Percentiles rank a stretch among this genome's conserved stretches.
Evolutionary conservation across 1,284 basidiomycete species (phyloP).

Genomic region (Pseudozyma sp.): DNA sequence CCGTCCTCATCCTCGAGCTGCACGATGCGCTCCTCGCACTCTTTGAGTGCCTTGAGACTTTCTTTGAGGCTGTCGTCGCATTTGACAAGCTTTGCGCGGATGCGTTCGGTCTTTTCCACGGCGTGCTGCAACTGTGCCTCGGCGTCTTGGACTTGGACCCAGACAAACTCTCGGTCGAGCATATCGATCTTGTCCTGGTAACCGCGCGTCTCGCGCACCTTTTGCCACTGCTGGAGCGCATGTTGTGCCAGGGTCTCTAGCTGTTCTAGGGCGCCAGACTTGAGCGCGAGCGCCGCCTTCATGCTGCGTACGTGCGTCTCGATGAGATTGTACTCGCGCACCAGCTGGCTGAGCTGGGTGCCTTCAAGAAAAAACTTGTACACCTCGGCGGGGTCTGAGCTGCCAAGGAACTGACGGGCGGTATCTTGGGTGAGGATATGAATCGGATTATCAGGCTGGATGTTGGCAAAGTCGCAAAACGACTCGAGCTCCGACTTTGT

Average conservation of each 20-base stretch:
- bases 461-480: conserved; percentile 94
- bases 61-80: conserved; percentile 38
- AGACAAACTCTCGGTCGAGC: conserved; percentile 84
- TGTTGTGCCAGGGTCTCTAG: conserved; percentile 76
- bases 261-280: conserved; percentile 79
- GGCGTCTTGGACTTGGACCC: conserved; percentile 85
- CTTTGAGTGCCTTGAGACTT: conserved; percentile 26
- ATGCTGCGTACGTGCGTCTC: conserved; percentile 68
- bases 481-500: conserved; percentile 86
- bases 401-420: conserved; percentile 85
- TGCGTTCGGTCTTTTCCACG: conserved; percentile 40
- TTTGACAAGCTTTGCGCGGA: conserved; percentile 36
- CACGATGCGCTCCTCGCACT: conserved; percentile 38
- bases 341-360: conserved; percentile 88
- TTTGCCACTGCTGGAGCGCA: conserved; percentile 76
- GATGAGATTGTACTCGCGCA: conserved; percentile 84
- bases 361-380: conserved; percentile 92
- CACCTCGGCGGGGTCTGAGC: conserved; percentile 84
- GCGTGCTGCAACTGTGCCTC: conserved; percentile 69
- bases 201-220: conserved; percentile 79
- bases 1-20: conserved; percentile 57
- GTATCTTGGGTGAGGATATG: conserved; percentile 76
- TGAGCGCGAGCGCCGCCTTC: conserved; percentile 55
- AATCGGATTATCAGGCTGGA: conserved; percentile 96
- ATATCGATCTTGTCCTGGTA: conserved; percentile 78